These are phyloP conservation scores for Nadsonia starkeyi-henricii DNA, from an alignment of 1,139 yeast species.

Conservation along the genomic window DNA sequence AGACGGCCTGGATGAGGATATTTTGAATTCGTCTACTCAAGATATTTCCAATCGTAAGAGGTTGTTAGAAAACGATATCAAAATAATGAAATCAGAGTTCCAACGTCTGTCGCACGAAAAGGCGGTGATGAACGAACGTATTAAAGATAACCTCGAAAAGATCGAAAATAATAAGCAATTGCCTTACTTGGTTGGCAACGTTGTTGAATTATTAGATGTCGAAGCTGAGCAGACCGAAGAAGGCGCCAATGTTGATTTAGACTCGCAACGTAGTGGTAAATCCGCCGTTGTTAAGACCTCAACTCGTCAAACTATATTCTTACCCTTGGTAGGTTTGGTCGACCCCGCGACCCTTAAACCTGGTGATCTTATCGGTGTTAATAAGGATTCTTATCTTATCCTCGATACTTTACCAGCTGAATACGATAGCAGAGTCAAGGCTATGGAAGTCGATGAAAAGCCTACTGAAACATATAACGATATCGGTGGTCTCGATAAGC, in stretches of 20 bases:
- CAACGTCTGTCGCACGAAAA: slow-evolving; percentile 88
- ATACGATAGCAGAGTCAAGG: slow-evolving; percentile 93
- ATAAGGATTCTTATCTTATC: slow-evolving; percentile 87
- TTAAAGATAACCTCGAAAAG: slow-evolving; percentile 92
- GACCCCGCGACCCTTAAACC: slow-evolving; percentile 83
- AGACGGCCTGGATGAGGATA: slow-evolving; percentile 62
- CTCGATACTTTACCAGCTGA: slow-evolving; percentile 93
- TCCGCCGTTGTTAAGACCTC: slow-evolving; percentile 96
- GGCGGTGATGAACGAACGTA: slow-evolving; percentile 82
- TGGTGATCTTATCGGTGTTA: slow-evolving; percentile 93
- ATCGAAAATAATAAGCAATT: slow-evolving; percentile 90
- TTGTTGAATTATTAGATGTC: slow-evolving; percentile 84
- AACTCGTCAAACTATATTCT: slow-evolving; percentile 90
- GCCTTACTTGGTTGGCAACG: slow-evolving; percentile 96
- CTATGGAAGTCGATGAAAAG: slow-evolving; percentile 98
- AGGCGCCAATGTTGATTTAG: slow-evolving; percentile 91
- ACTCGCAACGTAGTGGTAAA: slow-evolving; percentile 86
- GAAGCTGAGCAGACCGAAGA: slow-evolving; percentile 81
- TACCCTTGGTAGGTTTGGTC: slow-evolving; percentile 91
- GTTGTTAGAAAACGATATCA: slow-evolving; percentile 85
- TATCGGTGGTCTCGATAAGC: slow-evolving; percentile 96
- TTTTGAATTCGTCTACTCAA: slow-evolving; percentile 59
- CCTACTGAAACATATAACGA: slow-evolving; percentile 95
- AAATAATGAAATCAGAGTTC: slow-evolving; percentile 85
- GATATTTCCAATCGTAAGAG: slow-evolving; percentile 81